These are phyloP conservation scores for Cutaneotrichosporon sp. DNA, from an alignment of 1,284 basidiomycete species.

Conservation along the genomic window DNA sequence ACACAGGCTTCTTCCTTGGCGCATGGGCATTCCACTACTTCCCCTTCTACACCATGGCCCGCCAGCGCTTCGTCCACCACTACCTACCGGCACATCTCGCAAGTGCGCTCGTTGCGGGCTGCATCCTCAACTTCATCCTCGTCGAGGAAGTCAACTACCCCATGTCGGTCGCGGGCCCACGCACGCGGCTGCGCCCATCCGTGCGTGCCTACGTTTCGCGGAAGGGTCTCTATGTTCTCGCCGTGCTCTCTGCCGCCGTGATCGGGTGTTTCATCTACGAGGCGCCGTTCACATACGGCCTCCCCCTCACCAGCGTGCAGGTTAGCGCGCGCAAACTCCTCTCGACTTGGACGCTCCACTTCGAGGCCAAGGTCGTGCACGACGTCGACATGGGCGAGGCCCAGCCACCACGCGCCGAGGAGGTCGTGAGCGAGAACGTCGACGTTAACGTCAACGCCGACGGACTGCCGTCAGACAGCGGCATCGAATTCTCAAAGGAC, in stretches of 20 bases:
- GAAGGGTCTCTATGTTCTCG: slow-evolving; percentile 50
- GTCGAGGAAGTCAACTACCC: slow-evolving; percentile 93
- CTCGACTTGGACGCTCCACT: slow-evolving; percentile 45
- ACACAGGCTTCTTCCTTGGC: slow-evolving; percentile 87
- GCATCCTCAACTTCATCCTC: slow-evolving; percentile 84
- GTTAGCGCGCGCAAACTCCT: slow-evolving; percentile 46
- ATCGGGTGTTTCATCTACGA: slow-evolving; percentile 69
- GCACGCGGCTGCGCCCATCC: slow-evolving; percentile 58
- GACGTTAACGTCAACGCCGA: too few relatives aligned
- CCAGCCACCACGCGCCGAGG: neutral
- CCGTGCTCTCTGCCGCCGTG: slow-evolving; percentile 57
- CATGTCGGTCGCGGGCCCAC: slow-evolving; percentile 62
- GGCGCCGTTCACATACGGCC: slow-evolving; percentile 83
- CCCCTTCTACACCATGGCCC: slow-evolving; percentile 97
- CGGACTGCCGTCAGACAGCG: too few relatives aligned
- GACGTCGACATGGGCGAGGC: neutral
- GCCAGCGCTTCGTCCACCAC: slow-evolving; percentile 95
- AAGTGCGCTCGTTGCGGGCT: slow-evolving; percentile 83
- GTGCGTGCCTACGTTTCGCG: slow-evolving; percentile 67
- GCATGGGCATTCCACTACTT: slow-evolving; percentile 95
- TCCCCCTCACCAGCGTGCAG: slow-evolving; percentile 79
- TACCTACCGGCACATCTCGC: slow-evolving; percentile 93
- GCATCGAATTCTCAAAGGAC: too few relatives aligned
- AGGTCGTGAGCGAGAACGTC: neutral
- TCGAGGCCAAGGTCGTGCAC: slow-evolving; percentile 36